These are phyloP conservation scores for Chrysosporium queenslandicum DNA, from an alignment of 2,329 filamentous ascomycete genomes.

Conservation along the genomic window DNA sequence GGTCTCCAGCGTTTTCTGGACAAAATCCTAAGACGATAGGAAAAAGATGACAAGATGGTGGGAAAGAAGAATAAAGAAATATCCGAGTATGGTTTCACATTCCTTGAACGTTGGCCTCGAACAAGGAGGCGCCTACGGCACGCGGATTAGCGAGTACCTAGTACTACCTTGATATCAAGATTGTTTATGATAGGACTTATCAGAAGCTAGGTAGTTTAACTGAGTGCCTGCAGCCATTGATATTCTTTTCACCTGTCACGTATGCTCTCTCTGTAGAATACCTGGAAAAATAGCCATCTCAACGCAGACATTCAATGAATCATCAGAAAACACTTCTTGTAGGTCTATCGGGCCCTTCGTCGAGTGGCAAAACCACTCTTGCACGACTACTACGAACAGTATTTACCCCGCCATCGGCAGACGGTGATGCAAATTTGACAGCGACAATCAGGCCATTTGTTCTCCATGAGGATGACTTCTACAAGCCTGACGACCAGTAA, in stretches of 20 bases:
- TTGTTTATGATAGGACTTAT: not conserved
- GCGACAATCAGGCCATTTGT: conserved; percentile 48
- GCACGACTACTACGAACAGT: conserved; percentile 73
- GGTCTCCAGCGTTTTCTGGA: no score
- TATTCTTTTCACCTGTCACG: not conserved
- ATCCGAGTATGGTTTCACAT: no score
- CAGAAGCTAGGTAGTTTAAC: not conserved
- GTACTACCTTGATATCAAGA: not conserved
- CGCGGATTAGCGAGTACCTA: no score
- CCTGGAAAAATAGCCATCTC: not conserved
- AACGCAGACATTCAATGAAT: not conserved
- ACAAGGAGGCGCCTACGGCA: no score
- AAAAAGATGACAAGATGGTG: no score
- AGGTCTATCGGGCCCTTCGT: conserved; percentile 80
- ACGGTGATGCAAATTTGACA: not conserved
- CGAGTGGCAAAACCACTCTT: conserved; percentile 89
- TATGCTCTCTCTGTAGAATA: not conserved
- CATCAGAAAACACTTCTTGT: conserved; percentile 31
- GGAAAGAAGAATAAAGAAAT: no score
- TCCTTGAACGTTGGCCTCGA: no score
- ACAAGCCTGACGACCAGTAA: conserved; percentile 64
- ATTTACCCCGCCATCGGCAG: conserved; percentile 44
- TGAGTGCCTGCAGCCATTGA: not conserved
- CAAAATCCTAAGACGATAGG: no score
- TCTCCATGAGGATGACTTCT: conserved; percentile 94